Evolutionary conservation across 108 stramenopile genomes (phyloP).

Genomic region (Fragilariopsis cylindrus): DNA sequence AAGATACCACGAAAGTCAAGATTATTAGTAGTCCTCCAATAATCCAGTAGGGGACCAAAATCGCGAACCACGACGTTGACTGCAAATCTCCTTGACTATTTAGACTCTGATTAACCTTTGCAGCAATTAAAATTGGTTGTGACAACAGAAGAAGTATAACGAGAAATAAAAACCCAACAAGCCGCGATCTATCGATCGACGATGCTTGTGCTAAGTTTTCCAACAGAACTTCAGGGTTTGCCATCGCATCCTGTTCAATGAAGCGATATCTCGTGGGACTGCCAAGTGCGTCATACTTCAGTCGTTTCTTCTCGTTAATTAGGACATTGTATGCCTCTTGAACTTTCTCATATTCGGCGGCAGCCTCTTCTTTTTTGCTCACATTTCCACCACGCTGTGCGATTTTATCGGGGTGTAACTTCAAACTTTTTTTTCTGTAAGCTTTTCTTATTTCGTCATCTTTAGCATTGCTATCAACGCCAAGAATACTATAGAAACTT

Average conservation of each 20-base stretch:
- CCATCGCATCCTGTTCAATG: conserved; percentile 37
- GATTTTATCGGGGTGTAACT: conserved; percentile 82
- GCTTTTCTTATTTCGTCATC: conserved; percentile 79
- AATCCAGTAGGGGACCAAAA: conserved; percentile 70
- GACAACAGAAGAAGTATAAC: conserved; percentile 49
- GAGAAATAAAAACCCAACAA: conserved; percentile 51
- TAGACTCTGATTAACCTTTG: conserved; percentile 73
- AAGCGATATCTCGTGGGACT: conserved; percentile 43
- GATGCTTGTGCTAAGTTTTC: conserved; percentile 64
- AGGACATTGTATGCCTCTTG: conserved; percentile 77
- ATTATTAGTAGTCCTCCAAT: conserved; percentile 36
- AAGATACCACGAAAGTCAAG: conserved; percentile 11
- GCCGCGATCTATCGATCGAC: conserved; percentile 51
- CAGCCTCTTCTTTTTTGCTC: conserved; percentile 56
- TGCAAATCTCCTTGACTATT: conserved; percentile 46
- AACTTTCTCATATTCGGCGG: conserved; percentile 63
- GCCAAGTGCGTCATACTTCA: conserved; percentile 45
- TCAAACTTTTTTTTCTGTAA: conserved; percentile 68
- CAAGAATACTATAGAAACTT: conserved; percentile 73
- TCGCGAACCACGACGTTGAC: conserved; percentile 52
- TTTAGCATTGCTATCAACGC: conserved; percentile 46
- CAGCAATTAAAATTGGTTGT: conserved; percentile 76
- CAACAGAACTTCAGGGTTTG: conserved; percentile 57
- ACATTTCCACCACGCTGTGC: conserved; percentile 67
- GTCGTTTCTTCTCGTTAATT: conserved; percentile 56